phyloP scores from a whole-genome alignment of 768 basidiomycete genomes.

The Tremella yokohamensis region DNA sequence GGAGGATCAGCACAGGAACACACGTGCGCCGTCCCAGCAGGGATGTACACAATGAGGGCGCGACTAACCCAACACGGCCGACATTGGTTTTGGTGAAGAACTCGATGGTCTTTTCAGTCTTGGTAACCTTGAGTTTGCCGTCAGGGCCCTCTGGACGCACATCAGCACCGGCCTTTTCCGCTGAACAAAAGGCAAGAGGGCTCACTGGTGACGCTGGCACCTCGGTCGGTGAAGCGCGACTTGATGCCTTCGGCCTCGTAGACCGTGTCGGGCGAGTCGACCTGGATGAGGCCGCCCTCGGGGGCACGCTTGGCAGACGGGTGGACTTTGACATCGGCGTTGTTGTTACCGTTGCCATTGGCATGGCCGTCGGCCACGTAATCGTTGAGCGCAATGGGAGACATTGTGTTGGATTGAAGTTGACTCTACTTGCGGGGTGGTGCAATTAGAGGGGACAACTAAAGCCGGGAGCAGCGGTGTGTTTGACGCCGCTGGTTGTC shows the following conservation, averaged over 20 bases:
- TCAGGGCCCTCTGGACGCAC: conserved; percentile 56
- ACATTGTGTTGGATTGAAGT: conserved; percentile 40
- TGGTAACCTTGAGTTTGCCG: conserved; percentile 74
- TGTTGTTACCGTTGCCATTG: conserved; percentile 36
- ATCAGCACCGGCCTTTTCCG: conserved; percentile 2
- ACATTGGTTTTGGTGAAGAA: conserved; percentile 86
- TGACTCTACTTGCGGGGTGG: conserved; percentile 16
- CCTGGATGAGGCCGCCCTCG: conserved; percentile 47
- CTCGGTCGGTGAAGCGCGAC: conserved; percentile 41
- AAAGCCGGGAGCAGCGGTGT: conserved; percentile 67
- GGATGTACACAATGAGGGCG: conserved; percentile 8
- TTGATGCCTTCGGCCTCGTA: conserved; percentile 45
- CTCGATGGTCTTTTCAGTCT: conserved; percentile 75
- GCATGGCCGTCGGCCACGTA: conserved; percentile 22
- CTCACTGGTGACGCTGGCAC: conserved; percentile 60
- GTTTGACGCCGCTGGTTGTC: conserved; percentile 71
- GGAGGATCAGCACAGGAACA: neutral
- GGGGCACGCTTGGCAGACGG: conserved; percentile 43
- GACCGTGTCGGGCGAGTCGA: conserved; percentile 38
- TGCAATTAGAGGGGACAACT: conserved; percentile 50
- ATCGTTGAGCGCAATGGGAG: conserved; percentile 47
- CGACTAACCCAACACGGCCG: conserved; percentile 81
- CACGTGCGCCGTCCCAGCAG: neutral
- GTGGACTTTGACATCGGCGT: conserved; percentile 32
- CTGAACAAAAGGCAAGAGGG: conserved; percentile 54